Evolutionary conservation across 345 rosid genomes (phyloP).

Genomic region (Lepidium africanum): DNA sequence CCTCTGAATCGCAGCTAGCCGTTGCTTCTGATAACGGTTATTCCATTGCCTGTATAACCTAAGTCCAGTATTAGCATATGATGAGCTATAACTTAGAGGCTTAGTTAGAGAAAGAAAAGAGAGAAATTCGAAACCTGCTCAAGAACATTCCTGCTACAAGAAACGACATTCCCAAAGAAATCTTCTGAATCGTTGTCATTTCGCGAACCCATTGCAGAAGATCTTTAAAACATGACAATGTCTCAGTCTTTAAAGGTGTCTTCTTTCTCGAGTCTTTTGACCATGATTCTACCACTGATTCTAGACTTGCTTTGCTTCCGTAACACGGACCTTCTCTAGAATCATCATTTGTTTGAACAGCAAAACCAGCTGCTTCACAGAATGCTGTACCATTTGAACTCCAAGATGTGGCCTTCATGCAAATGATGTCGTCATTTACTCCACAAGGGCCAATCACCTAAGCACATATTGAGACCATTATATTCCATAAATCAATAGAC

Average conservation of each 20-base stretch:
- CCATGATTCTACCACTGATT: slow-evolving; percentile 78
- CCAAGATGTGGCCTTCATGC: slow-evolving; percentile 79
- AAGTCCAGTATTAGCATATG: neutral
- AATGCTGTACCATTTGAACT: slow-evolving; percentile 79
- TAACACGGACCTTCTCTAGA: slow-evolving; percentile 58
- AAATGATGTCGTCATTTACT: slow-evolving; percentile 51
- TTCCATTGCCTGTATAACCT: slow-evolving; percentile 12
- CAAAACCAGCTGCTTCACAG: slow-evolving; percentile 78
- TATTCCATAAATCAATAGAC: neutral
- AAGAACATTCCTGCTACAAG: slow-evolving; percentile 59
- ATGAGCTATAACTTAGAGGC: neutral
- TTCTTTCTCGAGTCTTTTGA: slow-evolving; percentile 13
- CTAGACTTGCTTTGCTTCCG: slow-evolving; percentile 76
- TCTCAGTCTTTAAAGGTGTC: slow-evolving; percentile 18
- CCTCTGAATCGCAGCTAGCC: slow-evolving; percentile 35
- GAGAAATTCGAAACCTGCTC: slow-evolving; percentile 36
- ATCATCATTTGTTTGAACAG: slow-evolving; percentile 37
- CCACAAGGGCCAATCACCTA: slow-evolving; percentile 58
- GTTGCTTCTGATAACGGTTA: slow-evolving; percentile 22
- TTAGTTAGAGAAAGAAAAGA: neutral
- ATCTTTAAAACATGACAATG: slow-evolving; percentile 29
- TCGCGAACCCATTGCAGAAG: slow-evolving; percentile 32
- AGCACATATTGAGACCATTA: neutral
- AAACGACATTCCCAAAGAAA: slow-evolving; percentile 81
- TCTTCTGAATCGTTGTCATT: slow-evolving; percentile 33